phyloP scores from a whole-genome alignment of 202 grass and related monocot genomes.

The Carex arenaria region DNA sequence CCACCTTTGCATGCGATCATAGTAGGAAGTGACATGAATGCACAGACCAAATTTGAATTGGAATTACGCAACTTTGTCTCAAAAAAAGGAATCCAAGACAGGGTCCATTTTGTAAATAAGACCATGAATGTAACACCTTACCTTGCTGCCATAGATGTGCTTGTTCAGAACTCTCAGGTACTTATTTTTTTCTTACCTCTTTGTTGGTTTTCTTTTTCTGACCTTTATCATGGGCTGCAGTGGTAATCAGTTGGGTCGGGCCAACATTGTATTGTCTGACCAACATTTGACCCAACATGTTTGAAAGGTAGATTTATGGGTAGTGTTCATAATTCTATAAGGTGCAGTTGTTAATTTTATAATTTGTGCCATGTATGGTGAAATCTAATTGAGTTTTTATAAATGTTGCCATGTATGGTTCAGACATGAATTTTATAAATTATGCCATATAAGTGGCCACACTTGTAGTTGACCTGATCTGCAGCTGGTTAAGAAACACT shows the following conservation, averaged over 20 bases:
- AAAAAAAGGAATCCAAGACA: slow-evolving; percentile 66
- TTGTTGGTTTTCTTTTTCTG: neutral
- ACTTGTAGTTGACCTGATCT: too few relatives aligned
- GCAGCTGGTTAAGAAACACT: too few relatives aligned
- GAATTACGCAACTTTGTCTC: slow-evolving; percentile 71
- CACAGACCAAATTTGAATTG: slow-evolving; percentile 85
- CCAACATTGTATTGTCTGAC: neutral
- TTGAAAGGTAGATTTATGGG: neutral
- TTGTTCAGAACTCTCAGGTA: slow-evolving; percentile 98
- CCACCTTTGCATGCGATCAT: slow-evolving; percentile 73
- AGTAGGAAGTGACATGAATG: slow-evolving; percentile 95
- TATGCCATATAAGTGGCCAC: too few relatives aligned
- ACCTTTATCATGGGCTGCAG: neutral
- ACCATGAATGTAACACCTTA: slow-evolving; percentile 88
- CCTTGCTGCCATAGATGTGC: slow-evolving; percentile 89
- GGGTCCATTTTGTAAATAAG: slow-evolving; percentile 87
- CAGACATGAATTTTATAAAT: too few relatives aligned
- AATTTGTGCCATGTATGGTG: neutral
- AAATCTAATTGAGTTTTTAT: neutral
- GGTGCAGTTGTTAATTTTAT: too few relatives aligned
- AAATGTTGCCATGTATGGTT: too few relatives aligned
- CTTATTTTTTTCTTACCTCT: slow-evolving; percentile 1
- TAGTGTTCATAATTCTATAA: neutral
- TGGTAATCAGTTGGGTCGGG: neutral
- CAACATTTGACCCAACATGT: neutral